Percentiles rank a stretch among this genome's conserved stretches.
Evolutionary conservation across 768 basidiomycete genomes (phyloP).

Genomic region (Lepiota venenata): DNA sequence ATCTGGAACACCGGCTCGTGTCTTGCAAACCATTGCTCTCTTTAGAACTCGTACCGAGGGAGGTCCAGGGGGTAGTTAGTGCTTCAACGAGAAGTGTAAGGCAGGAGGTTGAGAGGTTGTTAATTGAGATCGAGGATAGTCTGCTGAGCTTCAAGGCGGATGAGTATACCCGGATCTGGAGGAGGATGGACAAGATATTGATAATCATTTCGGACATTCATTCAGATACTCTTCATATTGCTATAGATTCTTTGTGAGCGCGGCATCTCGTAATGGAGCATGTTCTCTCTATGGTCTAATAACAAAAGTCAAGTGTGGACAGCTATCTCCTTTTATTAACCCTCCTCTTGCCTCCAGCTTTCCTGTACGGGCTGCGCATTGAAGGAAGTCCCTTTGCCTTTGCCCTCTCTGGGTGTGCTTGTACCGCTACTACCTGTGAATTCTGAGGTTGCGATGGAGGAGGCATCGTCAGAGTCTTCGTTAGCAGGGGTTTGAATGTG

Average conservation of each 20-base stretch:
- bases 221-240: conserved; percentile 3
- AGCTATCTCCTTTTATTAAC: conserved; percentile 44
- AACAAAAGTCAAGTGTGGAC: background rate
- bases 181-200: background rate
- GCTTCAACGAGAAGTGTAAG: background rate
- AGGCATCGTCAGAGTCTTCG: conserved; percentile 30
- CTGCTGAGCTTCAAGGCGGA: background rate
- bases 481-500: conserved; percentile 4
- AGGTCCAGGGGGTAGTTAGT: background rate
- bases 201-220: background rate
- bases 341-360: conserved; percentile 63
- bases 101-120: background rate
- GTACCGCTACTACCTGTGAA: conserved; percentile 35
- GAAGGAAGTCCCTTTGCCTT: conserved; percentile 20
- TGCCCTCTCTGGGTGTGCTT: conserved; percentile 32
- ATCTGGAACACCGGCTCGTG: background rate
- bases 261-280: too few relatives aligned
- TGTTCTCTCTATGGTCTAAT: too few relatives aligned
- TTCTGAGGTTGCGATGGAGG: conserved; percentile 43
- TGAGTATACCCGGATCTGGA: background rate
- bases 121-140: background rate
- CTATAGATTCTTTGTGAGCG: too few relatives aligned
- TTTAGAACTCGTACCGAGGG: background rate
- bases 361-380: conserved; percentile 37
- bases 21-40: background rate